Evolutionary conservation across 208 protist species (phyloP), one percentile per base, ranked within the genome.

Genomic region (Wallacemonas sp.): DNA sequence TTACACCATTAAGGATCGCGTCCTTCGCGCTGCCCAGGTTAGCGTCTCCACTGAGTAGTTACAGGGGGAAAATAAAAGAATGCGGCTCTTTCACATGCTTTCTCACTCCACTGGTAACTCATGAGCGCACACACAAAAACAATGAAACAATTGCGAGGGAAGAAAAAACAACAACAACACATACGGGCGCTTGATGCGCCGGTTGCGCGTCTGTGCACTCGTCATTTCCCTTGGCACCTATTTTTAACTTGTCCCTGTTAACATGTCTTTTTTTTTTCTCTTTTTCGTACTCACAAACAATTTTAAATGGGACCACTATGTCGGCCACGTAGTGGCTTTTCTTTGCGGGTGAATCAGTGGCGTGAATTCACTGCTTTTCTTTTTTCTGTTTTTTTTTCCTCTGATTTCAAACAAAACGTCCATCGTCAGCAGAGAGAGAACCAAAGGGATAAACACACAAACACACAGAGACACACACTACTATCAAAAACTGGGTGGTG

Each of bases 1-100:
- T 32, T 98, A 96, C 77, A 93, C 66, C 22, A 77, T 97, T 25
- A 91, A 94, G 57, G 77, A 74, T 31, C 83, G 94, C 46, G 77
- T 97, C 14, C 84, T 98, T 32, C 87, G 94, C 25, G 84, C 94
- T 57, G 84, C 92, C 2, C 94, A 98, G 71, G 94, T 98, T 57
- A 84, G 84, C 54, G 92, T 97, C 32, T 82, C 87, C 26, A 69
- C 84, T 33, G 67, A 81, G 7, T 57, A 65, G 31, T 16, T 2
- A 33, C 11, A n/a, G n/a, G n/a, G n/a, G n/a, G n/a, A n/a, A n/a
- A n/a, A n/a, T n/a, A 46, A 22, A 46, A 46, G 18, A 11, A 18
- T n/a, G 3, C 33, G 2, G 11, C 31, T 28, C 44, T 59, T 36
- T 26, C 49, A 3, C 32, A 16, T 59, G 14, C 16, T 5, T 38